A percentile compares a stretch with the other conserved stretches of the same genome.
Conservation (phyloP, 306 rosid species). For the Gastrolobium villosum region DNA sequence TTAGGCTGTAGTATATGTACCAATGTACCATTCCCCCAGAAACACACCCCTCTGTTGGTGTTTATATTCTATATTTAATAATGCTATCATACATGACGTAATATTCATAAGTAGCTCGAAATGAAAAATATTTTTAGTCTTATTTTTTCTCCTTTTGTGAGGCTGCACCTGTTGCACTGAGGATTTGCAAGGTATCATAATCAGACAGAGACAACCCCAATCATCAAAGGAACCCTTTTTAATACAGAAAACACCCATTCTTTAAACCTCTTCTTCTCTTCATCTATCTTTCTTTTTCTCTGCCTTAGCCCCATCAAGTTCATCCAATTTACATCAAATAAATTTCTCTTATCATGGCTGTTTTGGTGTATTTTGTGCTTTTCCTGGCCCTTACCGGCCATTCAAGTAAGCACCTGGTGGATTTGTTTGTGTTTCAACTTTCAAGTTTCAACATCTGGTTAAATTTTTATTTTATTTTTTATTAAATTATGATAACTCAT, state of each 20-base stretch:
- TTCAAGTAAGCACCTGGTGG: conserved; percentile 71
- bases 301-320: conserved; percentile 12
- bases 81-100: too few relatives aligned
- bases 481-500: background rate
- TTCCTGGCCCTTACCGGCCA: conserved; percentile 64
- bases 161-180: too few relatives aligned
- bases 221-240: background rate
- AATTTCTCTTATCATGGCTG: conserved; percentile 56
- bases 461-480: background rate
- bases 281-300: background rate
- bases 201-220: conserved; percentile 14
- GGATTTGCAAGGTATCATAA: too few relatives aligned
- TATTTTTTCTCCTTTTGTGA: too few relatives aligned
- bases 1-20: background rate
- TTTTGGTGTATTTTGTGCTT: conserved; percentile 60
- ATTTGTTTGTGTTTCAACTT: background rate
- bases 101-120: too few relatives aligned
- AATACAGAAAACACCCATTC: conserved; percentile 40
- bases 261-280: background rate
- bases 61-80: too few relatives aligned
- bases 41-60: background rate
- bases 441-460: conserved; percentile 23
- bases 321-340: conserved; percentile 33
- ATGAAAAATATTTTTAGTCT: too few relatives aligned
- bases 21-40: background rate